Evolutionary conservation across 1,284 basidiomycete species (phyloP), one percentile per base, ranked within the genome.

Genomic region (Schizophyllum commune): DNA sequence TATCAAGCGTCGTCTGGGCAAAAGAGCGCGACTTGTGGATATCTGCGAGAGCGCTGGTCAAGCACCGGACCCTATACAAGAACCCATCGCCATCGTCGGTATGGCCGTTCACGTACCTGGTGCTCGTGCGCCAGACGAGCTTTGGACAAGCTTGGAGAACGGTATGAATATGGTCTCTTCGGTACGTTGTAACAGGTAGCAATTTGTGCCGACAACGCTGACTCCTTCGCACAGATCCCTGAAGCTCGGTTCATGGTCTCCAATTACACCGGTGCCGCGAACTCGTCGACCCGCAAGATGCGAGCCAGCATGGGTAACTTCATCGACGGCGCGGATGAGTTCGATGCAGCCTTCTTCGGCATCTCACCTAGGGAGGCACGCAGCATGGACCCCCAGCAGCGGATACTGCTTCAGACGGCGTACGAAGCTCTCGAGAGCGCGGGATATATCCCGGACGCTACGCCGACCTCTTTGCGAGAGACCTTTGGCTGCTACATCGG

Each of bases 351-450:
- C 64, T 88, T 89, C 69, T 90, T 91, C 77, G 81, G 82, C 62
- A 80, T 89, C 47, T 87, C 83, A 57, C 88, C 88, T 1, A 78
- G 88, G 4, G 88, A 90, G 70, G 87, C 88, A 6, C 81, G 75
- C 61, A 82, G 77, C 68, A 89, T 90, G 85, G 87, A 90, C 67
- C 88, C 88, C 5, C 88, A 90, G 65, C 87, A 89, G 66, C 80
- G 88, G 3, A 65, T 90, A 19, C 73, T 90, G 2, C 76, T 90
- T 22, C 86, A 85, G 33, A 77, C 80, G 1, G 84, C 85, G 1
- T 82, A 88, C 59, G 79, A 86, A 62, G 88, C 88, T 0, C 73
- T 91, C 5, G 88, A 90, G 69, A 77, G 82, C 63, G 80, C 86
- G 8, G 88, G 88, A 0, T 90, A 87, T 66, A 82, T 86, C 15